Evolutionary conservation across 345 rosid genomes (phyloP).

Genomic region (Mercurialis annua): DNA sequence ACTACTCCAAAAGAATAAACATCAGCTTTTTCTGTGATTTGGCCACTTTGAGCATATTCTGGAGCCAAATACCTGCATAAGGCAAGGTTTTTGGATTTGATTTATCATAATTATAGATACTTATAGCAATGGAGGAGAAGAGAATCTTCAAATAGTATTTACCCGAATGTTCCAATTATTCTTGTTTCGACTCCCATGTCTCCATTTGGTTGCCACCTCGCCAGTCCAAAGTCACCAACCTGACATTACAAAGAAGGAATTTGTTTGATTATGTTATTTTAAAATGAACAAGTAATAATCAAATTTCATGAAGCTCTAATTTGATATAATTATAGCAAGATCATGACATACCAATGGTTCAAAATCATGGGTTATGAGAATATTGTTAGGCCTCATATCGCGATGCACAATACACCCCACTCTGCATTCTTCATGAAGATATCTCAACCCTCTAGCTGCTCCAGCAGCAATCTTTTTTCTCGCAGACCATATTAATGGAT

Average conservation of each 20-base stretch:
- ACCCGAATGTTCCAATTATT: conserved; percentile 99
- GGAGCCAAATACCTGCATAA: conserved; percentile 85
- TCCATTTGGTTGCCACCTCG: conserved; percentile 99
- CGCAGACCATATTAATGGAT: conserved; percentile 75
- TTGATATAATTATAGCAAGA: conserved; percentile 10
- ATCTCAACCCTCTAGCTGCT: conserved; percentile 95
- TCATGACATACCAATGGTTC: conserved; percentile 74
- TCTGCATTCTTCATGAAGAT: conserved; percentile 99
- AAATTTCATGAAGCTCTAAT: neutral
- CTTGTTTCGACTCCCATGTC: conserved; percentile 87
- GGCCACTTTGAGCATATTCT: conserved; percentile 97
- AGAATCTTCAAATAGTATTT: conserved; percentile 19
- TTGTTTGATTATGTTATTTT: neutral
- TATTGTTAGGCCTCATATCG: conserved; percentile 99
- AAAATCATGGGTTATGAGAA: conserved; percentile 95
- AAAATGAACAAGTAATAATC: neutral
- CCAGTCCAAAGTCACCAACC: conserved; percentile 99
- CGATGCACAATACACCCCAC: conserved; percentile 99
- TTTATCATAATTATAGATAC: neutral
- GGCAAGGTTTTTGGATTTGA: conserved; percentile 1
- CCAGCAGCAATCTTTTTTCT: conserved; percentile 94
- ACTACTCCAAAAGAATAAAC: conserved; percentile 97
- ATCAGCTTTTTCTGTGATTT: conserved; percentile 95
- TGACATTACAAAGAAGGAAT: conserved; percentile 25
- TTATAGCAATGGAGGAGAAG: conserved; percentile 2